A percentile compares a stretch with the other conserved stretches of the same genome.
These are phyloP conservation scores for Yarrowia sp. DNA, from an alignment of 805 yeast species.

Conservation along the genomic window DNA sequence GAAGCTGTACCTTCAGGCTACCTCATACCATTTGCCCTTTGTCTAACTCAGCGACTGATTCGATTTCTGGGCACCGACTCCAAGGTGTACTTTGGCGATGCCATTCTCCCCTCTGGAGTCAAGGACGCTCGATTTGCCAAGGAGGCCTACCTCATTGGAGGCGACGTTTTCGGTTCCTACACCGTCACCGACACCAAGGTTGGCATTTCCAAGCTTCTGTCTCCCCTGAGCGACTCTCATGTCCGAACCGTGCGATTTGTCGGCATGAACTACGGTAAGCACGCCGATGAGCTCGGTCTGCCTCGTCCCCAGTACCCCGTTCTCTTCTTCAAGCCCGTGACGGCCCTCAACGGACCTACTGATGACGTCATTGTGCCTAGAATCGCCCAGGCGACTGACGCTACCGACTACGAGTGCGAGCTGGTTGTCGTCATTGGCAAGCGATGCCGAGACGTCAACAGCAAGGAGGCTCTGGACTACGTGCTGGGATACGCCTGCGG, in stretches of 20 bases:
- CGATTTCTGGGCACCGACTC: constrained; percentile 59
- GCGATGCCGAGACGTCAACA: constrained; percentile 55
- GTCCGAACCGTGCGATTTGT: constrained; percentile 56
- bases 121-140: constrained; percentile 53
- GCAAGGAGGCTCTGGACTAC: constrained; percentile 55
- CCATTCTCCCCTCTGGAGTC: constrained; percentile 51
- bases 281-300: constrained; percentile 53
- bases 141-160: constrained; percentile 56
- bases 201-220: constrained; percentile 50
- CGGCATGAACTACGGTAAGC: constrained; percentile 60
- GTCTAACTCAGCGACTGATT: constrained; percentile 52
- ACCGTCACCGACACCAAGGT: constrained; percentile 52
- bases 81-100: constrained; percentile 57
- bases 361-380: constrained; percentile 53
- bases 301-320: constrained; percentile 59
- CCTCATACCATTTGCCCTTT: not conserved
- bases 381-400: constrained; percentile 49
- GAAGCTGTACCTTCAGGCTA: too few relatives aligned
- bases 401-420: constrained; percentile 62
- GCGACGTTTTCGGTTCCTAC: constrained; percentile 55
- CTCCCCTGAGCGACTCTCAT: constrained; percentile 54
- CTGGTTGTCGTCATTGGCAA: constrained; percentile 62
- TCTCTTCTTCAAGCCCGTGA: constrained; percentile 59
- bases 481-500: constrained; percentile 63
- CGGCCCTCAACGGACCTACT: constrained; percentile 56